Percentiles rank a stretch among this genome's conserved stretches.
phyloP scores from a whole-genome alignment of 1,284 basidiomycete genomes.

The Ustilago hordei region DNA sequence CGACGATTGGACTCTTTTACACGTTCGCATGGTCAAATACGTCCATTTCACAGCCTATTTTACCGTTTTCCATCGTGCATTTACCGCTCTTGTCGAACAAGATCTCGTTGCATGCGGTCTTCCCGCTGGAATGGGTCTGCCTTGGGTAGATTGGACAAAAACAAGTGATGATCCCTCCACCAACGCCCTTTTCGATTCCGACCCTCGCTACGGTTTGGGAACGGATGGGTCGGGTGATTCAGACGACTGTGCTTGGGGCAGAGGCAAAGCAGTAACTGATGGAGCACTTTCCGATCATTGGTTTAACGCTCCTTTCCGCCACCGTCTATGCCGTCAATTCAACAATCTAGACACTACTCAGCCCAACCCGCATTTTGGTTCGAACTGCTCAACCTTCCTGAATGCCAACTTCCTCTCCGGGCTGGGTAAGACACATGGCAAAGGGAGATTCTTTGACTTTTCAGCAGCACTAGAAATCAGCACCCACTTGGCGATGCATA shows the following conservation, averaged over 20 bases:
- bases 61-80: slow-evolving; percentile 32
- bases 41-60: slow-evolving; percentile 49
- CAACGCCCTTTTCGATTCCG: slow-evolving; percentile 15
- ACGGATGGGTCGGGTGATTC: slow-evolving; percentile 25
- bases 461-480: slow-evolving; percentile 35
- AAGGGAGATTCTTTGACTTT: slow-evolving; percentile 40
- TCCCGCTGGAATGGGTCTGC: slow-evolving; percentile 26
- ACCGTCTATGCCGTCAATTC: slow-evolving; percentile 42
- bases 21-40: slow-evolving; percentile 45
- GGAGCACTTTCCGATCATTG: slow-evolving; percentile 25
- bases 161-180: slow-evolving; percentile 15
- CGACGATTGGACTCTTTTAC: slow-evolving; percentile 45
- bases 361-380: slow-evolving; percentile 26
- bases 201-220: slow-evolving; percentile 25
- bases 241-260: slow-evolving; percentile 20
- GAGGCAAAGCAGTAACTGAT: slow-evolving; percentile 22
- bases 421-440: slow-evolving; percentile 17
- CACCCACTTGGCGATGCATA: slow-evolving; percentile 36
- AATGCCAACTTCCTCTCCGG: slow-evolving; percentile 21
- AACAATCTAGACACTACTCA: slow-evolving; percentile 27
- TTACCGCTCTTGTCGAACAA: slow-evolving; percentile 24
- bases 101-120: slow-evolving; percentile 38
- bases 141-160: slow-evolving; percentile 45
- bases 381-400: slow-evolving; percentile 39
- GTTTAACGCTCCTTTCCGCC: slow-evolving; percentile 40